Evolutionary conservation across 2,329 filamentous ascomycete genomes (phyloP).

Genomic region (Bipolaris gigantea): DNA sequence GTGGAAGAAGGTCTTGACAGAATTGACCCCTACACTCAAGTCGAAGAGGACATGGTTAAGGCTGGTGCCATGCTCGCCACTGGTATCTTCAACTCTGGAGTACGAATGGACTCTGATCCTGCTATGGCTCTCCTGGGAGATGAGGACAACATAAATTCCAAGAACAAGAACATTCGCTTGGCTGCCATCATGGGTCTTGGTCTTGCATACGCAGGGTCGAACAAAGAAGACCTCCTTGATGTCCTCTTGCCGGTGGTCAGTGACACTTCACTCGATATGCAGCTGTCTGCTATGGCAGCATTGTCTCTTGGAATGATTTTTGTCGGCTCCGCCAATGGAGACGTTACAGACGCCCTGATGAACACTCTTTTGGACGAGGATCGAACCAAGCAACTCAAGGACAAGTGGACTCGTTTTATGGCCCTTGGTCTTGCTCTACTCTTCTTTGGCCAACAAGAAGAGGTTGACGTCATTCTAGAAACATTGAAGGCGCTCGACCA

Average conservation of each 20-base stretch:
- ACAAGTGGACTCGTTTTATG: constrained; percentile 98
- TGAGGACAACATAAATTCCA: constrained; percentile 73
- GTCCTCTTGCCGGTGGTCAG: constrained; percentile 82
- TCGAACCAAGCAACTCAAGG: constrained; percentile 83
- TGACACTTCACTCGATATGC: constrained; percentile 86
- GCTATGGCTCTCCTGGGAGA: constrained; percentile 85
- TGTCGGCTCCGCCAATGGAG: constrained; percentile 87
- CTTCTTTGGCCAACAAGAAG: constrained; percentile 95
- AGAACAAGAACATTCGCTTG: constrained; percentile 75
- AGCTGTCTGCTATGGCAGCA: constrained; percentile 93
- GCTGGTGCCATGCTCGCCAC: constrained; percentile 91
- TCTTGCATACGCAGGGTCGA: constrained; percentile 89
- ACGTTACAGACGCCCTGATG: constrained; percentile 89
- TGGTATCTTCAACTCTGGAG: constrained; percentile 93
- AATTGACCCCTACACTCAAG: constrained; percentile 92
- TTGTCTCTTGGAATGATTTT: constrained; percentile 88
- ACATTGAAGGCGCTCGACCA: constrained; percentile 96
- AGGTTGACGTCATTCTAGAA: constrained; percentile 97
- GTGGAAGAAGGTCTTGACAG: constrained; percentile 89
- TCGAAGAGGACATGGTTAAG: constrained; percentile 78
- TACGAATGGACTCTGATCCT: constrained; percentile 85
- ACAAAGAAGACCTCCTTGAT: constrained; percentile 86
- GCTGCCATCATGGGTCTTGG: constrained; percentile 95
- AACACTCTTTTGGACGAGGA: constrained; percentile 94
- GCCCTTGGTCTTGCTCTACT: constrained; percentile 89